Percentiles rank a stretch among this genome's conserved stretches.
Conservation (phyloP, 768 basidiomycete species). For the Candolleomyces eurysporus region DNA sequence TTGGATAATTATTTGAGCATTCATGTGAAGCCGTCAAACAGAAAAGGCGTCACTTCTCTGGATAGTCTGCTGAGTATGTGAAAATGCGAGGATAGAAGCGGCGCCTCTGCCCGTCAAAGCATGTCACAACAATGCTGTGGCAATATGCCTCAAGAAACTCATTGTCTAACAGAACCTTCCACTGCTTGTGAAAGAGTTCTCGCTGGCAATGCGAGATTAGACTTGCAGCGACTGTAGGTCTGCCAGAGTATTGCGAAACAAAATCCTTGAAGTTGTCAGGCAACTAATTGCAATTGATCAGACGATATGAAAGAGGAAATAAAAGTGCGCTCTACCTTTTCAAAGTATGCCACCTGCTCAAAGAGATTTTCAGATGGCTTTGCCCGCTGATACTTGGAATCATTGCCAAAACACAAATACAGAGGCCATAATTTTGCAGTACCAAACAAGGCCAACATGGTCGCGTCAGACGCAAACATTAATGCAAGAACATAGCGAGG, state of each 20-base stretch:
- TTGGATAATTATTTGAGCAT: not conserved
- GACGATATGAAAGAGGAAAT: not conserved
- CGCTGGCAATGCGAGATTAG: not conserved
- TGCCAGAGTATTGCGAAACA: not conserved
- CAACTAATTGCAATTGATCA: not conserved
- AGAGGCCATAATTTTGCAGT: conserved; percentile 37
- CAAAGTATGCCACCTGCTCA: conserved; percentile 19
- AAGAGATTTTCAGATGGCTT: conserved; percentile 8
- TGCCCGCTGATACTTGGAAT: conserved; percentile 15
- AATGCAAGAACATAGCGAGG: conserved; percentile 9
- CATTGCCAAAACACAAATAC: conserved; percentile 36
- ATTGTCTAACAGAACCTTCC: too few relatives aligned
- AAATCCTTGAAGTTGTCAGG: not conserved
- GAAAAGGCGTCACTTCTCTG: too few relatives aligned
- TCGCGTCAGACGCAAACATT: conserved; percentile 19
- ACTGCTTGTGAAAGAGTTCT: too few relatives aligned
- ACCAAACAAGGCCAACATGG: conserved; percentile 25
- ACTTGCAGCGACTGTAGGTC: not conserved
- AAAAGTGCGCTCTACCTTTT: conserved; percentile 6
- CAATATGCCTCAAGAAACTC: too few relatives aligned
- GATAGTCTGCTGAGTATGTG: conserved; percentile 9
- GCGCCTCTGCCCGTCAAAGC: not conserved
- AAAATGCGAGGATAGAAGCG: conserved; percentile 5
- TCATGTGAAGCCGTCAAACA: too few relatives aligned
- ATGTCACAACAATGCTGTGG: not conserved